phyloP scores from a whole-genome alignment of 768 basidiomycete species.

The Termitomyces sp. region DNA sequence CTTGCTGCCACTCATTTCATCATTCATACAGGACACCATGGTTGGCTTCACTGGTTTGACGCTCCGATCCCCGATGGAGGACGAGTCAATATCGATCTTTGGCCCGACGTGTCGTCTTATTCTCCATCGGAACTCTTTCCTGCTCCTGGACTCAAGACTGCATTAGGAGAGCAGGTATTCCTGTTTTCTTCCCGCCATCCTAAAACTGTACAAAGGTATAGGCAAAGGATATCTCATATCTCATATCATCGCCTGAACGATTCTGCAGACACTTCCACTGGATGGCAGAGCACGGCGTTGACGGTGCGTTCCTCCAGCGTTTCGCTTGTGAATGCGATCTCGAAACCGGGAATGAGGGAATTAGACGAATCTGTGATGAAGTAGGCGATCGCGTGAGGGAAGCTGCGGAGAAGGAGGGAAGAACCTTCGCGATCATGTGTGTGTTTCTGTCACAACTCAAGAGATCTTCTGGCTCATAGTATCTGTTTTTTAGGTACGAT shows the following conservation, averaged over 20 bases:
- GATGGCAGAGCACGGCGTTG: constrained; percentile 81
- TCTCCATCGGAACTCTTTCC: constrained; percentile 64
- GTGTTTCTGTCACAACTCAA: constrained; percentile 18
- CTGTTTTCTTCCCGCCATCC: constrained; percentile 77
- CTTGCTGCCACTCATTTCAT: neutral
- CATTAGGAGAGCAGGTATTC: constrained; percentile 52
- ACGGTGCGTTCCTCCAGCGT: constrained; percentile 79
- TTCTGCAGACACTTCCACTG: constrained; percentile 59
- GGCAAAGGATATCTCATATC: neutral
- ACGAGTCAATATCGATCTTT: constrained; percentile 67
- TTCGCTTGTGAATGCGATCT: constrained; percentile 67
- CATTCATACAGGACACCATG: constrained; percentile 53
- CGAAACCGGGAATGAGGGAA: constrained; percentile 45
- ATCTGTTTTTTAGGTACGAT: constrained; percentile 59
- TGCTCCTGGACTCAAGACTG: constrained; percentile 57
- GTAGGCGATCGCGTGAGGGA: constrained; percentile 63
- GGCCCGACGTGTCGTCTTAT: constrained; percentile 75
- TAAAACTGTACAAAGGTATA: constrained; percentile 60
- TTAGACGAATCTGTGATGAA: constrained; percentile 64
- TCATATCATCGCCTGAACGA: constrained; percentile 1
- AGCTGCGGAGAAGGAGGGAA: constrained; percentile 74
- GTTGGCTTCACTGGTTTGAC: constrained; percentile 85
- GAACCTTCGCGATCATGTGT: constrained; percentile 83
- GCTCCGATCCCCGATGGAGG: constrained; percentile 65
- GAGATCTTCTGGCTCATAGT: constrained; percentile 1